A percentile compares a stretch with the other conserved stretches of the same genome.
Evolutionary conservation across 2,329 filamentous ascomycete species (phyloP).

Genomic region (Paraphoma chrysanthemicola): DNA sequence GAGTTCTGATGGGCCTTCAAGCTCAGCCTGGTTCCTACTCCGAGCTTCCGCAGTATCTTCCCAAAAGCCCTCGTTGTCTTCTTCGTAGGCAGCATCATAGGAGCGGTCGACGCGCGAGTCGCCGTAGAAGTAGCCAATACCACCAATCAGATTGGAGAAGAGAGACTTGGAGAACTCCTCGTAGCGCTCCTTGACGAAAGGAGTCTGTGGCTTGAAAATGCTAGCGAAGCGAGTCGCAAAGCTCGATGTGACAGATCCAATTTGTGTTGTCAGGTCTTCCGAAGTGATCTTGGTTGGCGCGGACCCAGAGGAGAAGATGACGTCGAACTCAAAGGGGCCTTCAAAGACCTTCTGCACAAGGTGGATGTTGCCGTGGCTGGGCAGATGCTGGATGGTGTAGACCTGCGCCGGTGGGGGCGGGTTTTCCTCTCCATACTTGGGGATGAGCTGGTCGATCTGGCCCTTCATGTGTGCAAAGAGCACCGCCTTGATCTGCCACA

Average conservation of each 20-base stretch:
- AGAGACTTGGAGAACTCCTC: slow-evolving; percentile 83
- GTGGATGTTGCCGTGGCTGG: slow-evolving; percentile 79
- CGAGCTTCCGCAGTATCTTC: slow-evolving; percentile 85
- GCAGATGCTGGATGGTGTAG: slow-evolving; percentile 76
- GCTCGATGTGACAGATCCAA: slow-evolving; percentile 68
- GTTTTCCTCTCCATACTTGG: slow-evolving; percentile 64
- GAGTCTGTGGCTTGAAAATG: slow-evolving; percentile 75
- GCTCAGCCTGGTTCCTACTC: slow-evolving; percentile 68
- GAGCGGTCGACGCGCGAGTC: slow-evolving; percentile 88
- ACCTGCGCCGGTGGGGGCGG: slow-evolving; percentile 84
- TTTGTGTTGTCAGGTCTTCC: slow-evolving; percentile 72
- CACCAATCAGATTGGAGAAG: slow-evolving; percentile 92
- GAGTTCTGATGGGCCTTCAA: slow-evolving; percentile 85
- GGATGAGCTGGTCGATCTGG: slow-evolving; percentile 66
- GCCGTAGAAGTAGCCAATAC: slow-evolving; percentile 94
- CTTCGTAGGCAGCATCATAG: slow-evolving; percentile 90
- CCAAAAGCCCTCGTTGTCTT: slow-evolving; percentile 96
- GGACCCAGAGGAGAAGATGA: slow-evolving; percentile 85
- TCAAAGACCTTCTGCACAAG: slow-evolving; percentile 91
- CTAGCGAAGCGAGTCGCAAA: slow-evolving; percentile 79
- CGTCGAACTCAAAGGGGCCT: slow-evolving; percentile 88
- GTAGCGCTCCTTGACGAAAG: slow-evolving; percentile 78
- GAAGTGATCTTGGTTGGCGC: slow-evolving; percentile 61
- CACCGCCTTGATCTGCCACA: slow-evolving; percentile 84
- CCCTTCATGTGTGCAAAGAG: slow-evolving; percentile 69